These are phyloP conservation scores for Colletotrichum liaoningense DNA, from an alignment of 2,329 filamentous ascomycete genomes.

Conservation along the genomic window DNA sequence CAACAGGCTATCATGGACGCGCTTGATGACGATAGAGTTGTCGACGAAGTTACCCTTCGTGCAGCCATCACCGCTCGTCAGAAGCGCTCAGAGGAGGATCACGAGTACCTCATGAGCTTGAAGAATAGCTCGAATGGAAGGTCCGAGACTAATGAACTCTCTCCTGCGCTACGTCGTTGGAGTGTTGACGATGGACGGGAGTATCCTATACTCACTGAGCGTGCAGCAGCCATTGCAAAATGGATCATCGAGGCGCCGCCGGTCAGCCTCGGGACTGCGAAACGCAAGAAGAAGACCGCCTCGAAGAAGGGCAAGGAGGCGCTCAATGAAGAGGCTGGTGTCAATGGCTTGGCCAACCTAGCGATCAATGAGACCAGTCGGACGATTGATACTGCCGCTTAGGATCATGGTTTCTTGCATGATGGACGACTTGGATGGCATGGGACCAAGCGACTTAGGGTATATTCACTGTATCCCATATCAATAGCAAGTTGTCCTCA, in stretches of 20 bases:
- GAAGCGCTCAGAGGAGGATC: conserved; percentile 67
- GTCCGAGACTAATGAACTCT: conserved; percentile 30
- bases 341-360: background rate
- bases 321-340: background rate
- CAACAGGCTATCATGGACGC: conserved; percentile 76
- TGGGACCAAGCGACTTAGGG: background rate
- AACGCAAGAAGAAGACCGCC: conserved; percentile 48
- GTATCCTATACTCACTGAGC: conserved; percentile 76
- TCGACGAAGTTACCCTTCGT: conserved; percentile 74
- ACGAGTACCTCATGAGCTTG: conserved; percentile 30
- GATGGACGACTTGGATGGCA: background rate
- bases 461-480: background rate
- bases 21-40: conserved; percentile 74
- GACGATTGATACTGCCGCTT: conserved; percentile 14
- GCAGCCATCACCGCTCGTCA: conserved; percentile 72
- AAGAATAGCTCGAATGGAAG: conserved; percentile 38
- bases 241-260: conserved; percentile 75
- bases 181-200: conserved; percentile 74
- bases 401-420: background rate
- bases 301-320: conserved; percentile 5
- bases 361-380: conserved; percentile 2
- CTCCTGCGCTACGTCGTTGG: conserved; percentile 62
- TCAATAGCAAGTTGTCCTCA: background rate
- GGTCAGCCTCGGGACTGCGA: conserved; percentile 48
- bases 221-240: conserved; percentile 74